phyloP scores from a whole-genome alignment of 2,329 filamentous ascomycete genomes.

The Fusarium praegraminearum region DNA sequence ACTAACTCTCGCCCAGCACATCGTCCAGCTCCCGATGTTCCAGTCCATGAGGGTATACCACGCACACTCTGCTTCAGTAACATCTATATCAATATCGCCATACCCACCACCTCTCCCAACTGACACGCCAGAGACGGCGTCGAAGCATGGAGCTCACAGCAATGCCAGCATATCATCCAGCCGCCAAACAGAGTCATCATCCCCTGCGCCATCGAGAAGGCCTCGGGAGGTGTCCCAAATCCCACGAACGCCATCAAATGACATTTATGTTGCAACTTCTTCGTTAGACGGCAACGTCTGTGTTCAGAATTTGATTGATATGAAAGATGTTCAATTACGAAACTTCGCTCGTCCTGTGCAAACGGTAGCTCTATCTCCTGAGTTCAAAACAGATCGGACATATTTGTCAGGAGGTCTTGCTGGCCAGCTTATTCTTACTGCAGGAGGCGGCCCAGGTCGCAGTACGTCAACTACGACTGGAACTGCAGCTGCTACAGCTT shows the following conservation, averaged over 20 bases:
- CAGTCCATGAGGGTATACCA: slow-evolving; percentile 87
- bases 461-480: slow-evolving; percentile 89
- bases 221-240: slow-evolving; percentile 67
- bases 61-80: slow-evolving; percentile 92
- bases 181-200: slow-evolving; percentile 55
- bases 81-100: slow-evolving; percentile 89
- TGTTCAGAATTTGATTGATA: slow-evolving; percentile 85
- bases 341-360: slow-evolving; percentile 96
- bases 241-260: slow-evolving; percentile 83
- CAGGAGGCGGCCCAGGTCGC: slow-evolving; percentile 81
- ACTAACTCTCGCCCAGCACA: slow-evolving; percentile 71
- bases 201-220: slow-evolving; percentile 65
- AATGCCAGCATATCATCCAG: slow-evolving; percentile 49
- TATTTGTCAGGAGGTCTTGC: slow-evolving; percentile 93
- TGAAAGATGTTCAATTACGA: slow-evolving; percentile 89
- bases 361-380: slow-evolving; percentile 91
- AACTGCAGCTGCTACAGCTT: slow-evolving; percentile 84
- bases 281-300: slow-evolving; percentile 98
- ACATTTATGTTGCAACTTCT: slow-evolving; percentile 92
- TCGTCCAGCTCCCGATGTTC: slow-evolving; percentile 85
- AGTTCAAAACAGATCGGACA: slow-evolving; percentile 88
- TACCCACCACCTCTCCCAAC: slow-evolving; percentile 71
- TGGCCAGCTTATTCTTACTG: slow-evolving; percentile 87
- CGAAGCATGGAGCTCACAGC: slow-evolving; percentile 54
- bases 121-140: slow-evolving; percentile 57